Evolutionary conservation across 805 yeast genomes (phyloP).

Genomic region (Ogataea parapolymorpha): DNA sequence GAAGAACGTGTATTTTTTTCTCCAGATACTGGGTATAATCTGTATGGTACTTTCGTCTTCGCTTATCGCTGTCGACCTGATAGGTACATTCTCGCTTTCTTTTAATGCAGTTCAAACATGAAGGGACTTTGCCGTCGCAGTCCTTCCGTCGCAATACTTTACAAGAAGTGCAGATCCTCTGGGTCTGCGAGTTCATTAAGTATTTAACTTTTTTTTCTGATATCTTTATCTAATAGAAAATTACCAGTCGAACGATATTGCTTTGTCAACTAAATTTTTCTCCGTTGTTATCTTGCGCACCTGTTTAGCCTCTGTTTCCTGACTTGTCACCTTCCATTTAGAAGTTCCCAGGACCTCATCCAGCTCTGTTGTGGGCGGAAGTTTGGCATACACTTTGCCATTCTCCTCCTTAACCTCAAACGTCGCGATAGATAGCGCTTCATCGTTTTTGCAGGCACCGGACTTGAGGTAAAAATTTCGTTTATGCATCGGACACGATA

Average conservation of each 20-base stretch:
- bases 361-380: conserved; percentile 34
- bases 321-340: conserved; percentile 33
- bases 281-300: neutral
- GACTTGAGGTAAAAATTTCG: conserved; percentile 30
- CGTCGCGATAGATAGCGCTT: conserved; percentile 32
- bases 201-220: neutral
- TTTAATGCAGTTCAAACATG: conserved; percentile 22
- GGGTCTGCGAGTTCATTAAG: conserved; percentile 1
- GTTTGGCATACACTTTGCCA: conserved; percentile 28
- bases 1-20: conserved; percentile 21
- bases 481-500: conserved; percentile 38
- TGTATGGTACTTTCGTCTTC: conserved; percentile 34
- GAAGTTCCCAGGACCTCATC: conserved; percentile 35
- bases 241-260: conserved; percentile 1
- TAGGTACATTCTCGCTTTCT: conserved; percentile 20
- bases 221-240: neutral
- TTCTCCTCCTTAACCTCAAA: conserved; percentile 34
- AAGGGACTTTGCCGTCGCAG: conserved; percentile 27
- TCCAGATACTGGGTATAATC: conserved; percentile 32
- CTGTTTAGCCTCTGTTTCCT: conserved; percentile 19
- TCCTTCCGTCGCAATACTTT: conserved; percentile 15
- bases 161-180: conserved; percentile 20
- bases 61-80: conserved; percentile 25
- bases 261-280: neutral
- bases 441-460: conserved; percentile 34